These are phyloP conservation scores for Gnomoniopsis sp. DNA, from an alignment of 2,329 filamentous ascomycete genomes.

Conservation along the genomic window DNA sequence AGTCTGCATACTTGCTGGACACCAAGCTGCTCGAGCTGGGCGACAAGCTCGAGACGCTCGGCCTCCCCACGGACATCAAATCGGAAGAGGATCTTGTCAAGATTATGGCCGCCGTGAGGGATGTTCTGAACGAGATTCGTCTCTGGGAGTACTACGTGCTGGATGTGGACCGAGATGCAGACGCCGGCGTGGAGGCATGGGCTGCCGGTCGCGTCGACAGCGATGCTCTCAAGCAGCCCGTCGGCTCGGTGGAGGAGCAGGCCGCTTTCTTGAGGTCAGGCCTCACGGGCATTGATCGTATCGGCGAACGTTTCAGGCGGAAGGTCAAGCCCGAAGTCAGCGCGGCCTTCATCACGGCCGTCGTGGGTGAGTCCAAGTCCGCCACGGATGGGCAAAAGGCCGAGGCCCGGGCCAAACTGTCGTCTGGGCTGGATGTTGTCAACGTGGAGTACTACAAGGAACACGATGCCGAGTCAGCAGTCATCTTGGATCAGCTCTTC, in stretches of 20 bases:
- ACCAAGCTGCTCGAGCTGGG: constrained; percentile 71
- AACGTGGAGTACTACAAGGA: constrained; percentile 90
- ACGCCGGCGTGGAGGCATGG: constrained; percentile 71
- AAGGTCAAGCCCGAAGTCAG: constrained; percentile 65
- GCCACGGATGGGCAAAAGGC: constrained; percentile 39
- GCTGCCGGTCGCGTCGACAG: constrained; percentile 40
- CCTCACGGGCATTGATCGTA: constrained; percentile 65
- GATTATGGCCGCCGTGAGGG: constrained; percentile 83
- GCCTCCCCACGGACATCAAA: constrained; percentile 72
- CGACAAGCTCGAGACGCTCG: constrained; percentile 64
- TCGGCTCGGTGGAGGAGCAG: constrained; percentile 45
- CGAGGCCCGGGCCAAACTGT: constrained; percentile 52
- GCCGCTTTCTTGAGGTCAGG: constrained; percentile 65
- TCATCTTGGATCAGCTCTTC: constrained; percentile 86
- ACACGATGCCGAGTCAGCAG: constrained; percentile 78
- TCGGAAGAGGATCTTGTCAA: constrained; percentile 68
- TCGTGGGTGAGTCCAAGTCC: constrained; percentile 64
- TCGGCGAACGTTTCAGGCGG: constrained; percentile 78
- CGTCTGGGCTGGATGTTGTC: constrained; percentile 70
- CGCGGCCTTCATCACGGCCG: constrained; percentile 63
- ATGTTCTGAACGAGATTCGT: constrained; percentile 70
- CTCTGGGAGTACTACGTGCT: constrained; percentile 94
- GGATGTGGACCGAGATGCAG: constrained; percentile 70
- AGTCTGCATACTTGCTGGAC: constrained; percentile 61
- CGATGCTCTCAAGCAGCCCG: constrained; percentile 48